Evolutionary conservation across 73 alveolate species (phyloP).

Genomic region (Paraurostyla sp.): DNA sequence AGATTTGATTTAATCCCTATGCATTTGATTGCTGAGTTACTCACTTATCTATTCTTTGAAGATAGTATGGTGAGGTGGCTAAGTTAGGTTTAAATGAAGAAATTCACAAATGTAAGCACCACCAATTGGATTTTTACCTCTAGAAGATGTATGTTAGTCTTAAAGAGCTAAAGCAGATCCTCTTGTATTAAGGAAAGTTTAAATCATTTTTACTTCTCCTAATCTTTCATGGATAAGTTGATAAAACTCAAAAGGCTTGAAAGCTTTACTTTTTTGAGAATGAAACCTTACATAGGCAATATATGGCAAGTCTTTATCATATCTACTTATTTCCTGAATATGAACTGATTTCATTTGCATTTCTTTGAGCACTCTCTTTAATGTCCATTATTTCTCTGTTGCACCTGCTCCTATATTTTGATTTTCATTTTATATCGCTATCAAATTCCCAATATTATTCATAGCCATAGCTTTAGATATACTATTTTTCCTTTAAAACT

Average conservation of each 20-base stretch:
- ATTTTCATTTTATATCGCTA: no score
- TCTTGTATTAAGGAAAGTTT: constrained; percentile 15
- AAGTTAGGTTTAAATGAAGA: neutral
- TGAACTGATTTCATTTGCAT: neutral
- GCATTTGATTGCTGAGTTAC: neutral
- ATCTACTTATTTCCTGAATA: neutral
- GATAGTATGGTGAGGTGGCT: neutral
- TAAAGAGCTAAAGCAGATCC: no score
- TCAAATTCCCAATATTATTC: no score
- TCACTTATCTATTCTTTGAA: neutral
- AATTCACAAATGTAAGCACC: constrained; percentile 22
- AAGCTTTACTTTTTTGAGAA: constrained; percentile 21
- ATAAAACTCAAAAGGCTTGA: constrained; percentile 44
- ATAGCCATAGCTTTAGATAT: neutral
- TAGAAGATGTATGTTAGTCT: no score
- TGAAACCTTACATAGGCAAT: constrained; percentile 51
- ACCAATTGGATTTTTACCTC: neutral
- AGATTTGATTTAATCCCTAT: neutral
- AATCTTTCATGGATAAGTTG: constrained; percentile 29
- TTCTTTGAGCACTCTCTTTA: constrained; percentile 5
- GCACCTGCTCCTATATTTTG: neutral
- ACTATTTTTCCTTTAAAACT: neutral
- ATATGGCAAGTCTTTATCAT: constrained; percentile 30
- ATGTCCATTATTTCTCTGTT: neutral
- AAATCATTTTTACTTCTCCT: constrained; percentile 48